These are phyloP conservation scores for Daldinia bambusicola DNA, from an alignment of 495 filamentous ascomycete species.

Conservation along the genomic window DNA sequence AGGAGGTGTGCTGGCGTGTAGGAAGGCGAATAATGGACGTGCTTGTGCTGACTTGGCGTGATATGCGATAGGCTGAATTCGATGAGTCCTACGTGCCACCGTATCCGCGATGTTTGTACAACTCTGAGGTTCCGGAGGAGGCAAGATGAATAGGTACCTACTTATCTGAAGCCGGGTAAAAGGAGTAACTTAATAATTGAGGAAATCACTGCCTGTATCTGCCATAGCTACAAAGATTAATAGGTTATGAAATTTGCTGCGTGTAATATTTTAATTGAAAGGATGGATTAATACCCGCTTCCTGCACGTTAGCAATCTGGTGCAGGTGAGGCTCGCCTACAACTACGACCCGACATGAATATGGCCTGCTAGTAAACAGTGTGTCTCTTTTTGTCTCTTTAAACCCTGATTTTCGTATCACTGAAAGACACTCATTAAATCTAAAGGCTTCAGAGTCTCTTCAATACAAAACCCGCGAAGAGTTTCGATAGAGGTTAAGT, in stretches of 20 bases:
- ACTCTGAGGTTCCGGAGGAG: conserved; percentile 23
- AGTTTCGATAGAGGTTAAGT: background rate
- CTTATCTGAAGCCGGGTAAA: too few relatives aligned
- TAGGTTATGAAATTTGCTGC: background rate
- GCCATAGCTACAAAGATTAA: background rate
- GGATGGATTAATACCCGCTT: background rate
- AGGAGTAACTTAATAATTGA: too few relatives aligned
- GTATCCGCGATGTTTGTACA: conserved; percentile 9
- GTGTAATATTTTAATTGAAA: background rate
- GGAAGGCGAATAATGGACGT: too few relatives aligned
- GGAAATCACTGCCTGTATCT: background rate
- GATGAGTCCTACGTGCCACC: conserved; percentile 25
- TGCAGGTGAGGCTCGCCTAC: too few relatives aligned
- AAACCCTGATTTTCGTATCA: too few relatives aligned
- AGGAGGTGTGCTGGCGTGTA: background rate
- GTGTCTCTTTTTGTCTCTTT: too few relatives aligned
- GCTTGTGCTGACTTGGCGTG: background rate
- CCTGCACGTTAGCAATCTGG: too few relatives aligned
- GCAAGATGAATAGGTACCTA: conserved; percentile 5
- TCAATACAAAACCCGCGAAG: too few relatives aligned
- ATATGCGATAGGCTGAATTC: conserved; percentile 16
- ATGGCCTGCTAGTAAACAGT: too few relatives aligned
- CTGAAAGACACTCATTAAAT: too few relatives aligned
- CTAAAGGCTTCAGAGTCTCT: too few relatives aligned
- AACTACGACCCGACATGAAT: too few relatives aligned